These are phyloP conservation scores for Xylaria scruposa DNA, from an alignment of 495 filamentous ascomycete species.

Conservation along the genomic window DNA sequence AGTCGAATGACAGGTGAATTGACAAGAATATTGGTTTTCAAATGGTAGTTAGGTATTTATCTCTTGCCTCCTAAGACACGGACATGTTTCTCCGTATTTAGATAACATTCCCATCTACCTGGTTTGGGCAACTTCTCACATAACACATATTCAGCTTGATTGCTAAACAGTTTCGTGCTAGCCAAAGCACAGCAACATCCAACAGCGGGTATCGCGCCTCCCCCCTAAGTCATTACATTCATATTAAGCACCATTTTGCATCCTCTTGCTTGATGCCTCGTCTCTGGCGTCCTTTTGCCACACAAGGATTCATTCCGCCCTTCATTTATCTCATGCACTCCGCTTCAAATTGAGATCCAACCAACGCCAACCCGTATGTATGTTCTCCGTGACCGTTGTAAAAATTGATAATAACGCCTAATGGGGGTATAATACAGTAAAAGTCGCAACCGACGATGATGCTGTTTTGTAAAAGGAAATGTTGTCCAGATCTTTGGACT, in stretches of 20 bases:
- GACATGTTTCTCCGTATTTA: background rate
- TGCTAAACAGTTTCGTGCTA: background rate
- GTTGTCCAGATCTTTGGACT: conserved; percentile 1
- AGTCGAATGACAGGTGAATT: background rate
- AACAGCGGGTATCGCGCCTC: too few relatives aligned
- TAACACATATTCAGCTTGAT: background rate
- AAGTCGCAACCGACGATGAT: background rate
- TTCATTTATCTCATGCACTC: background rate
- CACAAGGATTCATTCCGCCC: background rate
- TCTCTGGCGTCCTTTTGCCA: background rate
- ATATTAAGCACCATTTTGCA: background rate
- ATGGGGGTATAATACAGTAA: conserved; percentile 24
- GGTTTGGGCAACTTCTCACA: background rate
- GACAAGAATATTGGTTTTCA: background rate
- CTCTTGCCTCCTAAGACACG: background rate
- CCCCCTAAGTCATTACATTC: background rate
- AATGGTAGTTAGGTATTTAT: background rate
- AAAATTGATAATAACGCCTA: background rate
- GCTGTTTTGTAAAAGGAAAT: conserved; percentile 12
- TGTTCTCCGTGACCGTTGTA: background rate
- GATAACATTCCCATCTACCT: background rate
- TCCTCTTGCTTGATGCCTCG: background rate
- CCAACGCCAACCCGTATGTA: conserved; percentile 16
- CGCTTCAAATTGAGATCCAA: background rate
- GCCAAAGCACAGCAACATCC: background rate